These are phyloP conservation scores for Cyberlindnera saturnus DNA, from an alignment of 805 yeast genomes.

Conservation along the genomic window DNA sequence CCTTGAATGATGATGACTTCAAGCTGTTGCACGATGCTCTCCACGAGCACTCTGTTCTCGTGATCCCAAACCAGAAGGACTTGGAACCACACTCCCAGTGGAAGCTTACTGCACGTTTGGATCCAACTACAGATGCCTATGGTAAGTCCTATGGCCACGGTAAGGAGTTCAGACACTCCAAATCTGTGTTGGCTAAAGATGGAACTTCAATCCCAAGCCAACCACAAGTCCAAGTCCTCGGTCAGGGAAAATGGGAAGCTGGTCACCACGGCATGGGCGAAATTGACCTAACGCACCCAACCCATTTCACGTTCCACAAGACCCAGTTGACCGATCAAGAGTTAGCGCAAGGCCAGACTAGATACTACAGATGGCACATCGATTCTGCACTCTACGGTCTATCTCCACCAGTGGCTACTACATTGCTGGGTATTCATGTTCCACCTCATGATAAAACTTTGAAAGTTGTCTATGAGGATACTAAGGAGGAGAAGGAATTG, in stretches of 20 bases:
- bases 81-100: conserved; percentile 73
- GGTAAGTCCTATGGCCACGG: conserved; percentile 78
- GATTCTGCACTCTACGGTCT: conserved; percentile 84
- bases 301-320: conserved; percentile 77
- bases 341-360: conserved; percentile 55
- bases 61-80: conserved; percentile 65
- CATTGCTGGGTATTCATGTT: conserved; percentile 75
- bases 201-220: conserved; percentile 74
- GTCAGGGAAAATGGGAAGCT: conserved; percentile 64
- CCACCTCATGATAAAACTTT: conserved; percentile 64
- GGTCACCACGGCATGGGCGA: conserved; percentile 52
- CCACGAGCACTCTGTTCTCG: conserved; percentile 62
- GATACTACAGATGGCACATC: conserved; percentile 92
- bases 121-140: conserved; percentile 50
- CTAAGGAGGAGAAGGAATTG: conserved; percentile 56
- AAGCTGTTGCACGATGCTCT: conserved; percentile 55
- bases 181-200: conserved; percentile 71
- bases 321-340: conserved; percentile 57
- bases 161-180: conserved; percentile 59
- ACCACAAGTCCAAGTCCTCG: conserved; percentile 88
- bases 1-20: conserved; percentile 62
- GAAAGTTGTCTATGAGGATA: conserved; percentile 59
- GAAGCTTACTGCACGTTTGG: conserved; percentile 68
- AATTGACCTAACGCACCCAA: conserved; percentile 70
- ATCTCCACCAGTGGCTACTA: conserved; percentile 83